Evolutionary conservation across 805 yeast species (phyloP).

Genomic region (Danielia oregonensis): DNA sequence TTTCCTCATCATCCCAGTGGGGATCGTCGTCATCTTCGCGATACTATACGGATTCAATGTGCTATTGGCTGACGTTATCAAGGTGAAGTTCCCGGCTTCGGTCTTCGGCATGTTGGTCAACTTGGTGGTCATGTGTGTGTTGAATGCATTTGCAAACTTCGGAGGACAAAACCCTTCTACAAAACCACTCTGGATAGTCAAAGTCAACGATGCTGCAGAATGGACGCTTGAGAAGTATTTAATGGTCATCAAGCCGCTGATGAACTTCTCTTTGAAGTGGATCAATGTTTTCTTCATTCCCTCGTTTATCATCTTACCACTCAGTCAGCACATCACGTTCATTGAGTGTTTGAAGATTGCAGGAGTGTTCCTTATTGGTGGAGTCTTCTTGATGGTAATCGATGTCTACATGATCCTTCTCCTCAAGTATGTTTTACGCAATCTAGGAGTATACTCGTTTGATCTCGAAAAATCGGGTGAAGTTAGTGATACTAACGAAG

Average conservation of each 20-base stretch:
- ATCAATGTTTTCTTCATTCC: constrained; percentile 78
- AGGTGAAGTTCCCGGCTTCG: constrained; percentile 63
- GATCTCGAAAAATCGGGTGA: constrained; percentile 13
- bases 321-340: constrained; percentile 60
- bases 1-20: constrained; percentile 47
- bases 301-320: constrained; percentile 67
- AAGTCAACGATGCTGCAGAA: constrained; percentile 10
- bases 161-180: constrained; percentile 1
- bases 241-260: constrained; percentile 51
- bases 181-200: constrained; percentile 16
- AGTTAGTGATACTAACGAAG: constrained; percentile 5
- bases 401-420: constrained; percentile 37
- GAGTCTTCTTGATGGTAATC: constrained; percentile 44
- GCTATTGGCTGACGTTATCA: constrained; percentile 38
- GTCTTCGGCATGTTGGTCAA: constrained; percentile 66
- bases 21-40: constrained; percentile 42
- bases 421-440: constrained; percentile 16
- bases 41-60: constrained; percentile 52
- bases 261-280: constrained; percentile 70
- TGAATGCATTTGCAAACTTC: constrained; percentile 23
- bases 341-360: constrained; percentile 71
- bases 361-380: constrained; percentile 69
- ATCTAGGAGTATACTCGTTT: constrained; percentile 7
- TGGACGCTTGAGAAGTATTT: constrained; percentile 30
- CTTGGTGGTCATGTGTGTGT: constrained; percentile 41